Conservation (phyloP, 345 rosid species). For the Ceriops tagal region DNA sequence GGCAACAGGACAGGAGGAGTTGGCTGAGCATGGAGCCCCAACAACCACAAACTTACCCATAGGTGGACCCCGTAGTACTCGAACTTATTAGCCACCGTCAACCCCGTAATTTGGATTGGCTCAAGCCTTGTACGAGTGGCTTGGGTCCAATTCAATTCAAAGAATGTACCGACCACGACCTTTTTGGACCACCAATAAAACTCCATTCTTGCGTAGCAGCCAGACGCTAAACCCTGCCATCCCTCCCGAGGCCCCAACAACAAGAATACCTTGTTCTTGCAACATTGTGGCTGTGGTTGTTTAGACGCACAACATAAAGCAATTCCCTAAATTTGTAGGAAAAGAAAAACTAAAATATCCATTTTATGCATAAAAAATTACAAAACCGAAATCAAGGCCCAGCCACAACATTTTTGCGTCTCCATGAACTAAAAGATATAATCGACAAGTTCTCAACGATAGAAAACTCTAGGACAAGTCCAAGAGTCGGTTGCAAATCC, state of each 20-base stretch:
- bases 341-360: too few relatives aligned
- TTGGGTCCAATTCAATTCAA: too few relatives aligned
- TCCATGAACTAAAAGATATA: background rate
- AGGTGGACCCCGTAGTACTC: slow-evolving; percentile 5
- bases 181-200: too few relatives aligned
- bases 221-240: too few relatives aligned
- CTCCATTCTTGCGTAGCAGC: too few relatives aligned
- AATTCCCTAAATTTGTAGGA: too few relatives aligned
- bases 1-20: slow-evolving; percentile 19
- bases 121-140: too few relatives aligned
- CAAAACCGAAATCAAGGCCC: background rate
- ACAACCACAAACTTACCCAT: slow-evolving; percentile 24
- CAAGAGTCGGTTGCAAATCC: slow-evolving; percentile 15
- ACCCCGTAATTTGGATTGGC: background rate
- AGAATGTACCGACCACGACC: too few relatives aligned
- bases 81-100: background rate
- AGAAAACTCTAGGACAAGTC: slow-evolving; percentile 26
- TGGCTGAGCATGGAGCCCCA: slow-evolving; percentile 12
- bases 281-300: too few relatives aligned
- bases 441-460: slow-evolving; percentile 22
- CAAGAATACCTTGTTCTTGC: too few relatives aligned
- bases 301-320: too few relatives aligned
- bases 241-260: too few relatives aligned
- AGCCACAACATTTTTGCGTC: background rate
- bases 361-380: background rate